Conservation (phyloP, 768 basidiomycete genomes). For the Boletus fagicola region DNA sequence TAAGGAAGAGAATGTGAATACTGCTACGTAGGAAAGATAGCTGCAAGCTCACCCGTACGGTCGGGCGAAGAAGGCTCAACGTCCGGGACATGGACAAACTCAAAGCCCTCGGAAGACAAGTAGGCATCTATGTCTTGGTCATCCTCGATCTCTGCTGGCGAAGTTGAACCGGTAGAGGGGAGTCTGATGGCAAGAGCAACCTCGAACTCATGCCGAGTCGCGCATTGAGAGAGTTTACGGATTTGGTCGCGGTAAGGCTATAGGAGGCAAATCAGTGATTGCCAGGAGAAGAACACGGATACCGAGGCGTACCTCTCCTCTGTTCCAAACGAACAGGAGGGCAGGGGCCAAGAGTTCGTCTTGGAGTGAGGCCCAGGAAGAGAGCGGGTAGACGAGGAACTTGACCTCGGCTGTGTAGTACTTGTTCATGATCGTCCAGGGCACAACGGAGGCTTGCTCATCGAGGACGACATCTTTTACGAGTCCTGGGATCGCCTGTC, state of each 20-base stretch:
- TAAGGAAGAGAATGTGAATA: constrained; percentile 19
- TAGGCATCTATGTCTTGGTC: constrained; percentile 62
- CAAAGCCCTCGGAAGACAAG: constrained; percentile 69
- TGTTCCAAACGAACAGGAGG: constrained; percentile 67
- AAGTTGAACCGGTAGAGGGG: constrained; percentile 19
- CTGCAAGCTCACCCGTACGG: constrained; percentile 16
- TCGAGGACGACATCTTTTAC: constrained; percentile 17
- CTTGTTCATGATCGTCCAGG: constrained; percentile 77
- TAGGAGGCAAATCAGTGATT: constrained; percentile 6
- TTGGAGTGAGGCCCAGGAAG: constrained; percentile 41
- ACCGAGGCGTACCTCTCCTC: constrained; percentile 54
- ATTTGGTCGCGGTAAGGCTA: constrained; percentile 63
- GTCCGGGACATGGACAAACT: constrained; percentile 57
- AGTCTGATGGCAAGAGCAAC: constrained; percentile 69
- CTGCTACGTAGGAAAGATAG: not conserved
- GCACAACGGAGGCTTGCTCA: constrained; percentile 35
- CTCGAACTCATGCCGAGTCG: constrained; percentile 60
- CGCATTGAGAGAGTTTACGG: constrained; percentile 44
- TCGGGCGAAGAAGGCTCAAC: constrained; percentile 6
- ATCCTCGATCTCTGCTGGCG: constrained; percentile 38
- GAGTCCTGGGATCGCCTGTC: constrained; percentile 24
- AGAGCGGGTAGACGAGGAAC: constrained; percentile 53
- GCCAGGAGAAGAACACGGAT: not conserved
- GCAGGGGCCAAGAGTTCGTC: constrained; percentile 53
- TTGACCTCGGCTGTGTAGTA: constrained; percentile 80